Evolutionary conservation across 257 asterid species (phyloP).

Genomic region (Thymus mandschuricus): DNA sequence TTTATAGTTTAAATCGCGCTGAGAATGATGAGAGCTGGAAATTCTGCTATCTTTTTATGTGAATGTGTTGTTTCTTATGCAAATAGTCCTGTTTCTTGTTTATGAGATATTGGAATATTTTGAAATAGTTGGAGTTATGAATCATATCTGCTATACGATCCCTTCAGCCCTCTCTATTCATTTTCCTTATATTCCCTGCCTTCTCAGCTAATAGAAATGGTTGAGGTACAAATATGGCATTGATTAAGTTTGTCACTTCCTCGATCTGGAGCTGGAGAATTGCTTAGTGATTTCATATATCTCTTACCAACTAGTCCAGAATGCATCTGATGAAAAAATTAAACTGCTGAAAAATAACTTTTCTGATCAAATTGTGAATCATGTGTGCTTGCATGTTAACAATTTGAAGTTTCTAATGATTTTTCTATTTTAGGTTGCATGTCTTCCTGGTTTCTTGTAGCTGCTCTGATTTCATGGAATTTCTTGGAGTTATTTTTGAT

Average conservation of each 20-base stretch:
- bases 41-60: conserved; percentile 7
- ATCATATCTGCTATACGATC: conserved; percentile 1
- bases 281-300: not conserved
- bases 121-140: conserved; percentile 9
- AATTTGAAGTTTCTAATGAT: not conserved
- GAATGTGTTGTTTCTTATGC: conserved; percentile 12
- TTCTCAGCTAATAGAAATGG: conserved; percentile 11
- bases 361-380: not conserved
- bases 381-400: not conserved
- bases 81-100: conserved; percentile 8
- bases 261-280: conserved; percentile 13
- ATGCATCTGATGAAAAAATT: too few relatives aligned
- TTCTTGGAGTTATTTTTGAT: conserved; percentile 16
- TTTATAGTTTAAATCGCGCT: conserved; percentile 16
- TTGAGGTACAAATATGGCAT: conserved; percentile 1
- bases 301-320: not conserved
- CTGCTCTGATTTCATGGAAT: conserved; percentile 20
- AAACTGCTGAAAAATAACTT: too few relatives aligned
- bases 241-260: conserved; percentile 10
- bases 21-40: conserved; percentile 4
- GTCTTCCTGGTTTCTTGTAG: not conserved
- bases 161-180: not conserved
- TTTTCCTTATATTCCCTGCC: not conserved
- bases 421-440: not conserved
- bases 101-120: conserved; percentile 14